Conservation (phyloP, 768 basidiomycete species). For the Amanita molliuscula region DNA sequence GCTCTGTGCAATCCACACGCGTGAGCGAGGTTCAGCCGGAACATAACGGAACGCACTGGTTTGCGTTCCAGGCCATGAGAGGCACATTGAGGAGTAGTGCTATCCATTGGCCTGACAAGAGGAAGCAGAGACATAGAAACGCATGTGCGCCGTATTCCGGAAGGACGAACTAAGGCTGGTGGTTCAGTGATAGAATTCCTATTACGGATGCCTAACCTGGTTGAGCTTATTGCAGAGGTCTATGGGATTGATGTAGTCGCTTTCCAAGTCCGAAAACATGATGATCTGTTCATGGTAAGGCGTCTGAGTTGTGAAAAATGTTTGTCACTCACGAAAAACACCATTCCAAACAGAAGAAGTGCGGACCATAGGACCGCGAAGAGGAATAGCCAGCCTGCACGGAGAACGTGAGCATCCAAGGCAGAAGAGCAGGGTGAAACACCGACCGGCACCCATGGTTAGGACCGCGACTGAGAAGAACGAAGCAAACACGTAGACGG, state of each 20-base stretch:
- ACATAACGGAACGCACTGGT: slow-evolving; percentile 64
- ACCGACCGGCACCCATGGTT: slow-evolving; percentile 7
- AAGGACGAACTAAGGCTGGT: slow-evolving; percentile 37
- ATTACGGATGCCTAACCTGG: slow-evolving; percentile 43
- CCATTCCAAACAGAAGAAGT: slow-evolving; percentile 91
- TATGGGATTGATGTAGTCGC: slow-evolving; percentile 99
- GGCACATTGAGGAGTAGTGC: slow-evolving; percentile 86
- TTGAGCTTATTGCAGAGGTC: slow-evolving; percentile 99
- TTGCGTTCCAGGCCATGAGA: slow-evolving; percentile 80
- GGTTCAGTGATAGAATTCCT: neutral
- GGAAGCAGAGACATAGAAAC: slow-evolving; percentile 78
- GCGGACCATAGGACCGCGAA: slow-evolving; percentile 92
- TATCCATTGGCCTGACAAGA: slow-evolving; percentile 86
- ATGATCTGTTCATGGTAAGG: slow-evolving; percentile 57
- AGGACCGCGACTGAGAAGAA: neutral
- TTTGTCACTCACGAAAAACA: slow-evolving; percentile 80
- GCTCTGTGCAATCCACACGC: slow-evolving; percentile 12
- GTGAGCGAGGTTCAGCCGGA: neutral
- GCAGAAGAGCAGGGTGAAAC: neutral
- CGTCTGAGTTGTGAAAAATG: neutral
- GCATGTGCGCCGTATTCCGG: slow-evolving; percentile 95
- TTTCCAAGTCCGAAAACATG: slow-evolving; percentile 99
- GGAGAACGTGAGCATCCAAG: neutral
- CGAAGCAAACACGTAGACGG: slow-evolving; percentile 12
- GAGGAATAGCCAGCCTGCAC: slow-evolving; percentile 87